Base-by-base conservation (phyloP, 768 basidiomycete genomes). In the Heimioporus sp. region DNA sequence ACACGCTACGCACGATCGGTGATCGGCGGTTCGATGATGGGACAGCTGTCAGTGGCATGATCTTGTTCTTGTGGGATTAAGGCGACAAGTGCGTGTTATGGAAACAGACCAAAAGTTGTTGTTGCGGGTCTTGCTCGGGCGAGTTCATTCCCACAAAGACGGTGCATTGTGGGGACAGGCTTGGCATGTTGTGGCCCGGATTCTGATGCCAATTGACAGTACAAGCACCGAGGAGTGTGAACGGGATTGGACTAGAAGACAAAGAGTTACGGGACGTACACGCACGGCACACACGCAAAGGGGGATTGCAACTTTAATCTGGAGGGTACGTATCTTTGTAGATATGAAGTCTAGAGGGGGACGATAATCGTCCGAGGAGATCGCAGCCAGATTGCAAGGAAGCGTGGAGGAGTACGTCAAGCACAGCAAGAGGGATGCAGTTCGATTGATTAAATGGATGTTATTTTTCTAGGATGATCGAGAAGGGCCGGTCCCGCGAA, bases 321-420 rank as follows among this genome's bases (percentile, higher is more conserved):
- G 6, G 53, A 53, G 35, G 48, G 36, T 28, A 28, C 24, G 15
- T 57, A 60, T 63, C 61, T 51, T 2, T 28, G 24, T 28, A 28
- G 24, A 28, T 28, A 28, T 28, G 24, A 28, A 28, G 24, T 28
- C 24, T 28, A 28, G 24, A 28, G 7, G 24, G 24, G 60, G 60
- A 56, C 44, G 12, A 44, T 46, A 51, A 55, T 43, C 28, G 32
- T 54, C 64, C 64, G 64, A 65, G 64, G 65, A 61, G 65, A 61
- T 64, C 48, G 54, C 44, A 20, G 30, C 15, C 39, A 8, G 35
- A 28, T 50, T 45, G 48, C 42, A 10, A 19, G 58, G 51, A 52
- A 28, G 24, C 24, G 24, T 28, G 24, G 24, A 28, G 45, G 37
- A 24, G 28, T 53, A 62, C 52, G 60, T 56, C 48, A 62, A 46